Percentiles rank a stretch among this genome's conserved stretches.
These are phyloP conservation scores for Penicillium sp. DNA, from an alignment of 2,329 filamentous ascomycete species.

Conservation along the genomic window DNA sequence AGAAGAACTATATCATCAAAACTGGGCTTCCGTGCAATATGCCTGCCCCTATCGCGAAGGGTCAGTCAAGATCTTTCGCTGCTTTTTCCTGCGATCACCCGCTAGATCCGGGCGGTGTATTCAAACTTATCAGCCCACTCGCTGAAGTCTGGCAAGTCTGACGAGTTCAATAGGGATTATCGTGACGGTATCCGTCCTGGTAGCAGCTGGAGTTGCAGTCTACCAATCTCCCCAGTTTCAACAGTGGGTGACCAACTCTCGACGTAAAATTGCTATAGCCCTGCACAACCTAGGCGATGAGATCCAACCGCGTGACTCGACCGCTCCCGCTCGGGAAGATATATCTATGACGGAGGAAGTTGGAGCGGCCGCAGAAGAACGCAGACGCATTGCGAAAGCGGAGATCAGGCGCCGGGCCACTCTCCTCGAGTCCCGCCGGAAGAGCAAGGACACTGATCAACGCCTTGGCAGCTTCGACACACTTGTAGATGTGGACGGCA, in stretches of 20 bases:
- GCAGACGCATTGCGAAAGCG: constrained; percentile 46
- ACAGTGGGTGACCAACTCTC: constrained; percentile 63
- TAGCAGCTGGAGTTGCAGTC: constrained; percentile 63
- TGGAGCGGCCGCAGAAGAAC: constrained; percentile 46
- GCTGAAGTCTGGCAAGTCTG: constrained; percentile 9
- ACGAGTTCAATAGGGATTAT: constrained; percentile 55
- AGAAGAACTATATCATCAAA: not conserved
- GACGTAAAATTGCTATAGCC: constrained; percentile 62
- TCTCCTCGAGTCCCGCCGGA: constrained; percentile 42
- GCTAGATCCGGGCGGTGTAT: constrained; percentile 30
- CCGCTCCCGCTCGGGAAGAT: constrained; percentile 36
- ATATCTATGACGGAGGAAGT: constrained; percentile 52
- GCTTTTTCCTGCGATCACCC: not conserved
- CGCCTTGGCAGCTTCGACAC: constrained; percentile 43
- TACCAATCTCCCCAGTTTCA: constrained; percentile 65
- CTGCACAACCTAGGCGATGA: constrained; percentile 63
- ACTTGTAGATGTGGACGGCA: constrained; percentile 48
- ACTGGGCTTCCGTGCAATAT: constrained; percentile 30
- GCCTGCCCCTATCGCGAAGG: constrained; percentile 52
- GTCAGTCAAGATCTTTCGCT: constrained; percentile 31
- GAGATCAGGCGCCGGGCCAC: constrained; percentile 48
- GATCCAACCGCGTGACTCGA: constrained; percentile 51
- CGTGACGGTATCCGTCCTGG: constrained; percentile 61
- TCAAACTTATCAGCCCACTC: constrained; percentile 29
- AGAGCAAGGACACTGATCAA: constrained; percentile 19